Base-by-base conservation (phyloP, 106 monocot genomes). In the Iris macrosiphon region DNA sequence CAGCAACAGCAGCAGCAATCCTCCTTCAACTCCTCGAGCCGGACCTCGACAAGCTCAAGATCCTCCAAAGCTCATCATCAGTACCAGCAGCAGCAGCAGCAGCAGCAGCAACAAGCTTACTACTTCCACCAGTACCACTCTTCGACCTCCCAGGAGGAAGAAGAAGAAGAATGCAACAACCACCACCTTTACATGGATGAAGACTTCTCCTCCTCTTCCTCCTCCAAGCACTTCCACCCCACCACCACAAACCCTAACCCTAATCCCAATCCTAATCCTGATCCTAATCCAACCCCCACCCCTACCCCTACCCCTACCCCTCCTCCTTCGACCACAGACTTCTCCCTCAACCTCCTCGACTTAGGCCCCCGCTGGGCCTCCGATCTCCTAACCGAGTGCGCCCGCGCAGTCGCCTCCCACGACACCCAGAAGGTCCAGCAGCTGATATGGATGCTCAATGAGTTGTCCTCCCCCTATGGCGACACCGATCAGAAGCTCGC, bases 361-460 rank as follows among this genome's bases (percentile, higher is more conserved):
- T 59, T 57, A 53, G 45, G 47, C 4, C 51, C 66, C 34, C 73
- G 69, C 37, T 94, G 93, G 84, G 69, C 75, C 11, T 18, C 70
- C n/a, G 82, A 89, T 32, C 65, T 89, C 15, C 82, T 96, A 4
- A 24, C 72, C 20, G 89, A 85, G 16, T 80, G 85, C 57, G 85
- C 89, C 2, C 75, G 82, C 6, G 85, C 95, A 0, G 72, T 89
- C 16, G 65, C 85, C 34, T 55, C 46, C 13, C 73, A 71, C n/a
- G 89, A 96, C 72, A 72, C 68, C 43, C 20, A 76, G n/a, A 65
- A 74, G 3, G 75, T 86, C 21, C 95, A 86, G 51, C 95, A 85
- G 45, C 66, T 82, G 44, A 79, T 89, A 79, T 96, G 95, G 95
- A 80, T 80, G 74, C 76, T 96, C 60, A 96, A 96, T 66, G 95